Percentiles rank a stretch among this genome's conserved stretches.
Evolutionary conservation across 345 rosid species (phyloP).

Genomic region (Pistacia atlantica): DNA sequence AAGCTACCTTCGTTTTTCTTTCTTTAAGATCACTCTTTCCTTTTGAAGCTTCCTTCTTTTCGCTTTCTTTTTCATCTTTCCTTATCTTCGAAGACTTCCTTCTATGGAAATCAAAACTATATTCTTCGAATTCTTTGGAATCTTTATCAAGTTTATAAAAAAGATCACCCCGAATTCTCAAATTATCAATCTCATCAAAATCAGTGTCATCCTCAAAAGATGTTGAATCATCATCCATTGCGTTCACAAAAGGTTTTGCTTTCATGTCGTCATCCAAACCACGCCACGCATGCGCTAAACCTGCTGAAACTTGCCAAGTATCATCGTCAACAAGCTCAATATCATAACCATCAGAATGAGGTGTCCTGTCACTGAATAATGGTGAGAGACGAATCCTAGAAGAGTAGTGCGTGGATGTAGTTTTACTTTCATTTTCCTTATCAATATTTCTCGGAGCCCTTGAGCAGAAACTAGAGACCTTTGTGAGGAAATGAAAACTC

Average conservation of each 20-base stretch:
- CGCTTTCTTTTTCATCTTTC: constrained; percentile 37
- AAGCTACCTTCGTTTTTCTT: constrained; percentile 29
- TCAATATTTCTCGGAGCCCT: constrained; percentile 19
- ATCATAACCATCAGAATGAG: constrained; percentile 31
- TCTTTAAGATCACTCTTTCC: constrained; percentile 33
- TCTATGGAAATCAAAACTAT: constrained; percentile 69
- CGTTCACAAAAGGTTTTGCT: constrained; percentile 1
- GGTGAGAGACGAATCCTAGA: constrained; percentile 37
- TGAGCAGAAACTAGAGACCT: constrained; percentile 29
- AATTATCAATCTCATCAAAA: constrained; percentile 72
- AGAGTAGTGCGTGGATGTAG: constrained; percentile 11
- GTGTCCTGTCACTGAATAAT: constrained; percentile 25
- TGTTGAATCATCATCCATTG: constrained; percentile 25
- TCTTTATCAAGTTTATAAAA: constrained; percentile 76
- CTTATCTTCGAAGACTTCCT: constrained; percentile 47
- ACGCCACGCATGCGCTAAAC: constrained; percentile 57
- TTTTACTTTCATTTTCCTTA: constrained; percentile 16
- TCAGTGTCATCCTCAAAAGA: constrained; percentile 37
- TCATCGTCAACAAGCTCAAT: constrained; percentile 78
- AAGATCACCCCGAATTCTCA: constrained; percentile 80
- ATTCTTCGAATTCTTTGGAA: constrained; percentile 84
- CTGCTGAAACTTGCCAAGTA: constrained; percentile 67
- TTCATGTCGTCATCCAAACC: constrained; percentile 24
- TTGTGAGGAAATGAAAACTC: constrained; percentile 25
- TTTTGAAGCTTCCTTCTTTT: constrained; percentile 28